Conservation (phyloP, 2,329 filamentous ascomycete species). For the Colletotrichum agaves region DNA sequence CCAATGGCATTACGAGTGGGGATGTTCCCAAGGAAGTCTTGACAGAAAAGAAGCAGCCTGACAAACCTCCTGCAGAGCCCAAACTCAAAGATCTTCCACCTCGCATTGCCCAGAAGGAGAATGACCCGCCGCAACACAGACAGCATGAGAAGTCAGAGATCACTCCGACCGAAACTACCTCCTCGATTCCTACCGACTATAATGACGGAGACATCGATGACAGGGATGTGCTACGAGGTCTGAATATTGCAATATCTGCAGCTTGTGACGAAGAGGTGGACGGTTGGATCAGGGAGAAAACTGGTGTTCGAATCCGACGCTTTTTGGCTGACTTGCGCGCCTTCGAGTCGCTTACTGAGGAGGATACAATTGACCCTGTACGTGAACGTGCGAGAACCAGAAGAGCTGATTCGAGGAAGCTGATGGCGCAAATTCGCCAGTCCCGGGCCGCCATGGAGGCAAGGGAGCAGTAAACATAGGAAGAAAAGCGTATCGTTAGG, state of each 20-base stretch:
- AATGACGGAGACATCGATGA: slow-evolving; percentile 56
- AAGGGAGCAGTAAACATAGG: neutral
- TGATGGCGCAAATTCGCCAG: slow-evolving; percentile 50
- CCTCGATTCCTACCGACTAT: slow-evolving; percentile 42
- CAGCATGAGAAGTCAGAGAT: neutral
- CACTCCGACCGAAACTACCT: slow-evolving; percentile 32
- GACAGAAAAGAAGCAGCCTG: neutral
- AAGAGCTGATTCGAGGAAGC: slow-evolving; percentile 47
- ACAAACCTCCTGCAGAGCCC: neutral
- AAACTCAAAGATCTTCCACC: neutral
- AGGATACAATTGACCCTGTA: slow-evolving; percentile 41
- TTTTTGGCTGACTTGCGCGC: slow-evolving; percentile 65
- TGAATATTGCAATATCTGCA: slow-evolving; percentile 66
- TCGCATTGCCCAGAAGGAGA: neutral
- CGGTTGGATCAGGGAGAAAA: slow-evolving; percentile 60
- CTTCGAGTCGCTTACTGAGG: slow-evolving; percentile 58
- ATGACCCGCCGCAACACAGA: neutral
- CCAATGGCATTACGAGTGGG: slow-evolving; percentile 14
- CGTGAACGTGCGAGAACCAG: slow-evolving; percentile 44
- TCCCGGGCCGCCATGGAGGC: slow-evolving; percentile 38
- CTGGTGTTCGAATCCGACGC: slow-evolving; percentile 62
- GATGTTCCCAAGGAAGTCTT: neutral
- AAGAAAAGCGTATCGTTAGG: neutral
- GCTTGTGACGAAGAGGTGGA: slow-evolving; percentile 67
- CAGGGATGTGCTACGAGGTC: slow-evolving; percentile 63